Percentiles rank a stretch among this genome's conserved stretches.
Evolutionary conservation across 371 early-diverging fungal species (phyloP).

Genomic region (Capillidium rhysosporum): DNA sequence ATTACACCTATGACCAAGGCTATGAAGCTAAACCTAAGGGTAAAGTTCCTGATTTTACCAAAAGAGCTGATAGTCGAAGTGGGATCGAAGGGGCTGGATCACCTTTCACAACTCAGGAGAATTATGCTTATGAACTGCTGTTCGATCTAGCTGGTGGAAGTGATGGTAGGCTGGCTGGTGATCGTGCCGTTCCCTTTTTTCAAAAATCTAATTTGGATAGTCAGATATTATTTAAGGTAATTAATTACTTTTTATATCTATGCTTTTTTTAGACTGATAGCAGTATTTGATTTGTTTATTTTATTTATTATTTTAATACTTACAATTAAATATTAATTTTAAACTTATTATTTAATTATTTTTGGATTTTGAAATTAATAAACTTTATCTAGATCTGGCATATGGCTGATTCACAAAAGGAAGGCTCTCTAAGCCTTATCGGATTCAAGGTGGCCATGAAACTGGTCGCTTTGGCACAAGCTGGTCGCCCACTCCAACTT

Average conservation of each 20-base stretch:
- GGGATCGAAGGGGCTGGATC: conserved; percentile 9
- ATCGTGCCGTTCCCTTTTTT: conserved; percentile 59
- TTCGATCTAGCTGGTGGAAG: conserved; percentile 47
- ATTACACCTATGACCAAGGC: no score
- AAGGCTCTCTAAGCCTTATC: conserved; percentile 46
- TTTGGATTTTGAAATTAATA: no score
- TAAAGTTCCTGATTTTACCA: no score
- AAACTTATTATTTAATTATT: no score
- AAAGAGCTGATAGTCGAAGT: no score
- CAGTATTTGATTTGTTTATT: no score
- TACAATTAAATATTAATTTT: no score
- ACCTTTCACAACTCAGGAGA: conserved; percentile 36
- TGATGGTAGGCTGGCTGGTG: conserved; percentile 46
- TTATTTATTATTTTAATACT: no score
- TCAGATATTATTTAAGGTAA: conserved; percentile 41
- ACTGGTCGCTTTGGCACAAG: conserved; percentile 70
- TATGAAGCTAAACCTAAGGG: no score
- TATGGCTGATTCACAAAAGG: conserved; percentile 48
- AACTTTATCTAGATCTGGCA: conserved; percentile 48
- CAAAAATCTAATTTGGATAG: conserved; percentile 48
- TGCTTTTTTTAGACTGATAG: no score
- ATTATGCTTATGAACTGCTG: conserved; percentile 32
- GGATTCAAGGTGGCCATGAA: conserved; percentile 68
- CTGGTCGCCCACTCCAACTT: conserved; percentile 29
- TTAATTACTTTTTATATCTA: background rate